phyloP scores from a whole-genome alignment of 2,329 filamentous ascomycete genomes.

The Colletotrichum horii region DNA sequence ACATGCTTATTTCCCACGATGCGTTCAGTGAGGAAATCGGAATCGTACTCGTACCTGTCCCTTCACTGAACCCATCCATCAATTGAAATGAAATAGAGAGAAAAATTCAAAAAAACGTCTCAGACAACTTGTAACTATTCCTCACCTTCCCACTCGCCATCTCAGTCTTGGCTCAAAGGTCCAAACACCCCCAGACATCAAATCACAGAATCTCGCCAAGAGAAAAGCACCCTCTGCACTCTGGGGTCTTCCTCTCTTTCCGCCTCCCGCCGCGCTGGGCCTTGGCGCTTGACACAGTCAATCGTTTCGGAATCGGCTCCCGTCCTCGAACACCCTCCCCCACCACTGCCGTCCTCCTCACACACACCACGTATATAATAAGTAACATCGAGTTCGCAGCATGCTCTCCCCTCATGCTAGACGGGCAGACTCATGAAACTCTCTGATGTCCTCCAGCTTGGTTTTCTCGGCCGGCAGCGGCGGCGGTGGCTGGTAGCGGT shows the following conservation, averaged over 20 bases:
- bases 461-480: background rate
- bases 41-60: background rate
- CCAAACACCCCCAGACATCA: slow-evolving; percentile 1
- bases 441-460: background rate
- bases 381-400: background rate
- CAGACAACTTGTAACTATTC: background rate
- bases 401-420: background rate
- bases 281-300: slow-evolving; percentile 19
- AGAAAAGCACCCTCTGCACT: background rate
- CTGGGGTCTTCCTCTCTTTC: background rate
- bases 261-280: background rate
- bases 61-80: background rate
- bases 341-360: background rate
- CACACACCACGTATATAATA: background rate
- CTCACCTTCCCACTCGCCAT: background rate
- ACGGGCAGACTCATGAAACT: background rate
- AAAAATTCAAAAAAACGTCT: background rate
- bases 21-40: background rate
- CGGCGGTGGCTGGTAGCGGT: background rate
- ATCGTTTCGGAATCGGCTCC: slow-evolving; percentile 11
- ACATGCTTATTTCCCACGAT: background rate
- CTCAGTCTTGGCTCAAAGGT: background rate
- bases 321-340: background rate
- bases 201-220: background rate
- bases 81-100: background rate